Base-by-base conservation (phyloP, 495 filamentous ascomycete species). In the Delitschia confertaspora region DNA sequence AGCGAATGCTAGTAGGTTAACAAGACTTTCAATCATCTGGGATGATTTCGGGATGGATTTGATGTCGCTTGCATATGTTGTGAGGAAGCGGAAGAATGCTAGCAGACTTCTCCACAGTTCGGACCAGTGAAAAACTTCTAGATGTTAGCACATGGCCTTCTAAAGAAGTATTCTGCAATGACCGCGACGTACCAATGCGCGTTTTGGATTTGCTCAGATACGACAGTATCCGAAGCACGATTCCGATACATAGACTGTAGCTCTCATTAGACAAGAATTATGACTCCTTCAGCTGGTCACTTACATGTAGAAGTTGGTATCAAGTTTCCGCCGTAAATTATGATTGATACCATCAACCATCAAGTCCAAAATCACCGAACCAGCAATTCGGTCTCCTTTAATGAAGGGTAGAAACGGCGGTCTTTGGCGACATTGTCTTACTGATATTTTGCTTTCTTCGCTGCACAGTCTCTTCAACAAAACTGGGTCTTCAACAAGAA, bases 71-170 rank as follows among this genome's bases (percentile, higher is more conserved):
- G 78, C 74, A 59, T 96, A 95, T 31, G 79, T 85, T 22, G 82
- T 85, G 26, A 95, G 72, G 68, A 96, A 96, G 35, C 86, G 84
- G 60, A 95, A 79, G 35, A 95, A 79, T 19, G 84, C 82, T 17
- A 96, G 77, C 11, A 98, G 74, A 4, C 82, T 83, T 43, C 88
- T 81, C 79, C 93, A 98, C 22, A 96, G 73, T 45, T 96, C 85
- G 19, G 88, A 80, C 93, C 93, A 98, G 67, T 98, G 93, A 60
- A 95, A 95, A 13, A 70, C 51, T 50, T 55, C 22, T 30, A 20
- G 10, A 29, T 39, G 31, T 49, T 38, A 30, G 27, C 6, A 23
- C 24, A 7, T 10, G 24, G n/a, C n/a, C n/a, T n/a, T n/a, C n/a
- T n/a, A n/a, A n/a, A n/a, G n/a, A n/a, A n/a, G n/a, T 26, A 21